Evolutionary conservation across 1,284 basidiomycete genomes (phyloP).

Genomic region (Sanguinoderma infundibulare): DNA sequence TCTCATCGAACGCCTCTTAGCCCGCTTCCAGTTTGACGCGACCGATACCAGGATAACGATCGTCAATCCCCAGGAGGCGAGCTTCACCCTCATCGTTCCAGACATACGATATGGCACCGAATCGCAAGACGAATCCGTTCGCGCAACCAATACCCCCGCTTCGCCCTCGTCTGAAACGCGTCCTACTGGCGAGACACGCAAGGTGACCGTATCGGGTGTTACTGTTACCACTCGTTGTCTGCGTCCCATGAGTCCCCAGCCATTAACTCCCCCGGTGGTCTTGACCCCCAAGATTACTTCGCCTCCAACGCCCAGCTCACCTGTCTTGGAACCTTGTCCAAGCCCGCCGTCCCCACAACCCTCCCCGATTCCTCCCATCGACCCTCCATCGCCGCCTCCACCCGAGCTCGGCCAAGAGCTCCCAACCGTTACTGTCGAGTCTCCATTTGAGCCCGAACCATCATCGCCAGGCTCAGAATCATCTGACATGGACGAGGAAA

Average conservation of each 20-base stretch:
- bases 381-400: not conserved
- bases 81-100: slow-evolving; percentile 61
- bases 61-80: slow-evolving; percentile 63
- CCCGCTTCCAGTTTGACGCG: slow-evolving; percentile 82
- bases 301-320: not conserved
- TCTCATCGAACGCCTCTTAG: slow-evolving; percentile 82
- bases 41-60: slow-evolving; percentile 70
- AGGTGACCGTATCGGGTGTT: slow-evolving; percentile 55
- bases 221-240: slow-evolving; percentile 49
- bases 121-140: slow-evolving; percentile 8
- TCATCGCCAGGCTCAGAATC: slow-evolving; percentile 43
- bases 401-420: not conserved
- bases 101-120: slow-evolving; percentile 64
- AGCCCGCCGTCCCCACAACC: not conserved
- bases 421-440: not conserved
- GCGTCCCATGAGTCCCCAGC: slow-evolving; percentile 33
- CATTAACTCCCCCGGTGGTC: slow-evolving; percentile 4
- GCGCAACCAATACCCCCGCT: not conserved
- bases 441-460: slow-evolving; percentile 27
- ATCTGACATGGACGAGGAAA: slow-evolving; percentile 63
- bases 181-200: slow-evolving; percentile 44
- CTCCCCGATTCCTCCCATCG: not conserved
- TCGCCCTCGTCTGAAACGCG: not conserved
- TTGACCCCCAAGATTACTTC: slow-evolving; percentile 4
- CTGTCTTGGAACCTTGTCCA: not conserved